Percentiles rank a stretch among this genome's conserved stretches.
These are phyloP conservation scores for Colletotrichum melonis DNA, from an alignment of 2,329 filamentous ascomycete genomes.

Conservation along the genomic window DNA sequence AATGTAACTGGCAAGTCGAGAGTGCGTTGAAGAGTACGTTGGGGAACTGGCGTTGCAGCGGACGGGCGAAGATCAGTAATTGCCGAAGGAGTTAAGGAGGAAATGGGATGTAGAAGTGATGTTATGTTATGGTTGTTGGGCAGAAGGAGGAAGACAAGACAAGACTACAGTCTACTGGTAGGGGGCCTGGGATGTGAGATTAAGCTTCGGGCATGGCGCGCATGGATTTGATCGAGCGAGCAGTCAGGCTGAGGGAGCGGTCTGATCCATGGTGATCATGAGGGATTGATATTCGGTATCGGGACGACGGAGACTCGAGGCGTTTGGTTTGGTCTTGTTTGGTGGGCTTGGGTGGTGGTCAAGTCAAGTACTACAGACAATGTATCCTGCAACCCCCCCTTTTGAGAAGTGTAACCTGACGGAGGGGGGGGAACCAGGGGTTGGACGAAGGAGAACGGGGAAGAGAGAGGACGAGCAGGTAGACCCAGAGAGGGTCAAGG, in stretches of 20 bases:
- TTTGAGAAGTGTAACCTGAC: slow-evolving; percentile 6
- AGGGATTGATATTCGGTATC: slow-evolving; percentile 9
- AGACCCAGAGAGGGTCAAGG: slow-evolving; percentile 4
- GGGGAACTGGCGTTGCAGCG: neutral
- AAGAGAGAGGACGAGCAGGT: neutral
- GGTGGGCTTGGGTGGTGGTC: neutral
- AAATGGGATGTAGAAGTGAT: slow-evolving; percentile 23
- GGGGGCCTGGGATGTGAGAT: slow-evolving; percentile 25
- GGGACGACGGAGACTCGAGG: slow-evolving; percentile 20
- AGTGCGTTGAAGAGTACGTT: neutral
- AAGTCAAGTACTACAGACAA: neutral
- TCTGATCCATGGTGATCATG: slow-evolving; percentile 24
- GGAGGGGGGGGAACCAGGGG: neutral
- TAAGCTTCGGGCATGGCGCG: slow-evolving; percentile 33
- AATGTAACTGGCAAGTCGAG: neutral
- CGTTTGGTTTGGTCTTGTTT: slow-evolving; percentile 16
- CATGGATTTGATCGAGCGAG: slow-evolving; percentile 18
- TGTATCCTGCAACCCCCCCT: slow-evolving; percentile 11
- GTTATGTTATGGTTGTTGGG: slow-evolving; percentile 24
- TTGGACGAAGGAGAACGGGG: slow-evolving; percentile 1
- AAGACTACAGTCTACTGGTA: neutral
- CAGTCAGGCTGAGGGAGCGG: slow-evolving; percentile 24
- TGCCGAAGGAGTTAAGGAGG: slow-evolving; percentile 25
- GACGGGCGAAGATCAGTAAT: slow-evolving; percentile 5
- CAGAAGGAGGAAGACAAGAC: neutral